phyloP scores from a whole-genome alignment of 2,329 filamentous ascomycete species.

The Aphanocladium album region DNA sequence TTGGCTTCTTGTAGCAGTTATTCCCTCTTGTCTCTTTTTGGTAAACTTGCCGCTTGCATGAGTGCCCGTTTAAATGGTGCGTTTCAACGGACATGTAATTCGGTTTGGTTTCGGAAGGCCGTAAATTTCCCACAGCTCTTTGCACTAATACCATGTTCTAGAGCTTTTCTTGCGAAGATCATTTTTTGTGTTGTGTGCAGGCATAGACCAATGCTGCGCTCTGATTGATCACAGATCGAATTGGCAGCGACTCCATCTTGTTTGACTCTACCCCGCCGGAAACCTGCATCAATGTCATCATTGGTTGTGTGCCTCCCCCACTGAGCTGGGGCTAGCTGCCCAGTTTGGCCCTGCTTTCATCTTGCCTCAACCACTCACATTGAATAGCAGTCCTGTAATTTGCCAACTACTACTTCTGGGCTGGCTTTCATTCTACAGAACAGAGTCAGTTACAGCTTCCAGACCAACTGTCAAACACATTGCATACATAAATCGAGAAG shows the following conservation, averaged over 20 bases:
- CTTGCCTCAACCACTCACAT: slow-evolving; percentile 9
- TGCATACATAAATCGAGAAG: neutral
- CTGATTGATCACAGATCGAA: slow-evolving; percentile 11
- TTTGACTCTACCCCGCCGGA: slow-evolving; percentile 1
- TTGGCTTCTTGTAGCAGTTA: neutral
- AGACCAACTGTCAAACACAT: neutral
- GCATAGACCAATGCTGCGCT: neutral
- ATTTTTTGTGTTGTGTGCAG: neutral
- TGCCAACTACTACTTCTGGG: neutral
- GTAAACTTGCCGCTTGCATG: neutral
- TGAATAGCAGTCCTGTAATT: slow-evolving; percentile 3
- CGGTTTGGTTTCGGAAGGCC: neutral
- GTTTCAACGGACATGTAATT: neutral
- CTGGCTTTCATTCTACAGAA: neutral
- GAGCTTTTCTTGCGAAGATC: neutral
- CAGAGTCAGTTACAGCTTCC: neutral
- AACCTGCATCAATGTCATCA: slow-evolving; percentile 3
- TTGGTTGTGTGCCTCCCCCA: neutral
- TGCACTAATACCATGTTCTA: neutral
- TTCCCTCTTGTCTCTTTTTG: neutral
- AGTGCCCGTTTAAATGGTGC: neutral
- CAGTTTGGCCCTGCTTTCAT: neutral
- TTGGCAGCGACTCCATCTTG: slow-evolving; percentile 3
- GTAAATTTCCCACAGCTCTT: neutral
- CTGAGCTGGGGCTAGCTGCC: neutral